A percentile compares a stretch with the other conserved stretches of the same genome.
Conservation (phyloP, 1,284 basidiomycete species). For the Gymnopus androsaceus region DNA sequence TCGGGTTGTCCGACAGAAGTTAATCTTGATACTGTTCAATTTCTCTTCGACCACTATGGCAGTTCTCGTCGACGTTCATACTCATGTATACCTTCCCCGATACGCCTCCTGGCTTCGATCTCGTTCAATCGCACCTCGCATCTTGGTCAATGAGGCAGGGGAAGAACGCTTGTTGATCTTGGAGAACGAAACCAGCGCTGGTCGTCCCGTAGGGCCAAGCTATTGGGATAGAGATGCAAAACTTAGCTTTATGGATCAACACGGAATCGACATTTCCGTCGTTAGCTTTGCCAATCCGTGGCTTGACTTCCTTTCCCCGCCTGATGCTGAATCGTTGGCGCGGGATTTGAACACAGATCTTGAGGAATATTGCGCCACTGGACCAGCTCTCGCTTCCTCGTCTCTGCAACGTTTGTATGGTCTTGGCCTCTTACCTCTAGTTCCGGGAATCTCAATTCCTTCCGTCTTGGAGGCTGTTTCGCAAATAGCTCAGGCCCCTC, state of each 20-base stretch:
- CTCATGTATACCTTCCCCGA: conserved; percentile 79
- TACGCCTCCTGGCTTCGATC: conserved; percentile 49
- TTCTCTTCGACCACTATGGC: conserved; percentile 25
- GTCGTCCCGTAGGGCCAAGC: conserved; percentile 57
- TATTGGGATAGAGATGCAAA: conserved; percentile 84
- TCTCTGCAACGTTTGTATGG: conserved; percentile 70
- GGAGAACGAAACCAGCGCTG: conserved; percentile 75
- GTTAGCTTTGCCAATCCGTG: conserved; percentile 84
- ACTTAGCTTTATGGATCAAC: conserved; percentile 75
- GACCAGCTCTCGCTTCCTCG: conserved; percentile 43
- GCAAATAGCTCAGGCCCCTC: conserved; percentile 64
- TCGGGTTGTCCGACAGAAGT: too few relatives aligned
- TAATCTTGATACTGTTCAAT: too few relatives aligned
- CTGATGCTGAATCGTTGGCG: conserved; percentile 68
- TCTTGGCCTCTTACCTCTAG: conserved; percentile 83
- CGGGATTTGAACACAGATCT: conserved; percentile 73
- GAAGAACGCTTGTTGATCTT: conserved; percentile 76
- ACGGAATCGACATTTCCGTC: conserved; percentile 71
- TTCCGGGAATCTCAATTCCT: conserved; percentile 57
- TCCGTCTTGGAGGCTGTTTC: conserved; percentile 63
- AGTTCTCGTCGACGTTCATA: conserved; percentile 76
- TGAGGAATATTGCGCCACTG: conserved; percentile 73
- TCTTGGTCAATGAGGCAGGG: conserved; percentile 35
- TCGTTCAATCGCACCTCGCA: conserved; percentile 17
- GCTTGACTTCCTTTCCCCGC: conserved; percentile 79